Base-by-base conservation (phyloP, 2,329 filamentous ascomycete species). In the Dactylellina leptospora region DNA sequence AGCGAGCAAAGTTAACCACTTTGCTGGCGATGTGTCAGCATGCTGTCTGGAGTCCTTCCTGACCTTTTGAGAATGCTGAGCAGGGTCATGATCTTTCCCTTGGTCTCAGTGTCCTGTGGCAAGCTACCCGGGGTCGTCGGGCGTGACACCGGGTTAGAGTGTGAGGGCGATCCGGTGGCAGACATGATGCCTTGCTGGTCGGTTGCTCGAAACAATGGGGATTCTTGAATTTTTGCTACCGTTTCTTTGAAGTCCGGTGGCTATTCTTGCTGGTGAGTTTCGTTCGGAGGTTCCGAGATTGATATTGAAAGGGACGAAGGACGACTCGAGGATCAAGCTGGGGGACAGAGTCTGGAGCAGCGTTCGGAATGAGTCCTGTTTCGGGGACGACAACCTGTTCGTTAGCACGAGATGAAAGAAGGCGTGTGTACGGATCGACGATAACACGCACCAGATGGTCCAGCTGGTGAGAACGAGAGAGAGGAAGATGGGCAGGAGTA, bases 101-200 rank as follows among this genome's bases (percentile, higher is more conserved):
- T 54, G 6, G 59, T 72, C 25, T 72, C 59, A 40, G 59, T 45
- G 25, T 72, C 68, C 22, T 72, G 68, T 10, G 68, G 68, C 42
- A 64, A 59, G 54, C 68, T 64, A 23, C 68, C 68, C 27, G 68
- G 68, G 11, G 68, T 72, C 11, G 47, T 38, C 27, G 68, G 68
- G 48, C 68, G 68, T 28, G 68, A 72, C 4, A 59, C 36, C 27
- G 68, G 68, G 45, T 59, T 72, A n/a, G 68, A 72, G 48, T 60
- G 23, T 2, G 68, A 47, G 18, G 68, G 68, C 23, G 68, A 59
- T n/a, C 36, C 59, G 38, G 53, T 64, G 54, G 53, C 27, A 30
- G 68, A 72, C 68, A 72, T 72, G 6, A 8, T 60, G 47, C 64
- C 53, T 25, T 44, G 22, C 42, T 58, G 25, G 11, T 44, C 23